A percentile compares a stretch with the other conserved stretches of the same genome.
Conservation (phyloP, 371 early-diverging fungal species). For the Rhizomucor pusillus region DNA sequence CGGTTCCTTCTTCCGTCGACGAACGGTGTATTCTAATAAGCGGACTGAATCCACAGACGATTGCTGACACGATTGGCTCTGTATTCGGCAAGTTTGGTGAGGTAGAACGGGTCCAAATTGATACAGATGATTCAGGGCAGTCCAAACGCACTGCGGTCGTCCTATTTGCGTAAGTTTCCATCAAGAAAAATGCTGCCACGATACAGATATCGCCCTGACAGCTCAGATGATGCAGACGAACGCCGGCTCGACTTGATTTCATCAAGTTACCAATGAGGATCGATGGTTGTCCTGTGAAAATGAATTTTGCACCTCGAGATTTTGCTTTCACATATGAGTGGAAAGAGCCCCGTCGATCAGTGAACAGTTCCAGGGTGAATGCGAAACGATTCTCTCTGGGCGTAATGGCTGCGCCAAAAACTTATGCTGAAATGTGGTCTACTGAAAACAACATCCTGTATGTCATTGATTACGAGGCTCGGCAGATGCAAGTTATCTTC, state of each 20-base stretch:
- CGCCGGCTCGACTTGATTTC: slow-evolving; percentile 7
- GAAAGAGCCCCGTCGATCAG: not conserved
- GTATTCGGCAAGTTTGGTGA: slow-evolving; percentile 17
- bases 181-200: not conserved
- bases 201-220: not conserved
- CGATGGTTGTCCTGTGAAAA: slow-evolving; percentile 11
- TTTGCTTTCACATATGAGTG: not conserved
- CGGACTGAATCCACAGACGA: slow-evolving; percentile 14
- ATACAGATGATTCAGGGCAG: slow-evolving; percentile 12
- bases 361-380: not conserved
- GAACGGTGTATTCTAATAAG: slow-evolving; percentile 8
- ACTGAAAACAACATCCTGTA: slow-evolving; percentile 6
- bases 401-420: slow-evolving; percentile 8
- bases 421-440: slow-evolving; percentile 18
- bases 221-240: not conserved
- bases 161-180: slow-evolving; percentile 6
- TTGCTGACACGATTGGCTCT: slow-evolving; percentile 12
- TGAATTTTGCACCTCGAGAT: slow-evolving; percentile 7
- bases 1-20: not conserved
- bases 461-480: slow-evolving; percentile 21
- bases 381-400: slow-evolving; percentile 12
- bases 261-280: slow-evolving; percentile 3
- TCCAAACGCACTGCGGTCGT: slow-evolving; percentile 17
- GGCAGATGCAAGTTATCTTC: slow-evolving; percentile 27
- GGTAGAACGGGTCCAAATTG: slow-evolving; percentile 16